Percentiles rank a stretch among this genome's conserved stretches.
These are phyloP conservation scores for Tremellales sp. DNA, from an alignment of 1,284 basidiomycete species.

Conservation along the genomic window DNA sequence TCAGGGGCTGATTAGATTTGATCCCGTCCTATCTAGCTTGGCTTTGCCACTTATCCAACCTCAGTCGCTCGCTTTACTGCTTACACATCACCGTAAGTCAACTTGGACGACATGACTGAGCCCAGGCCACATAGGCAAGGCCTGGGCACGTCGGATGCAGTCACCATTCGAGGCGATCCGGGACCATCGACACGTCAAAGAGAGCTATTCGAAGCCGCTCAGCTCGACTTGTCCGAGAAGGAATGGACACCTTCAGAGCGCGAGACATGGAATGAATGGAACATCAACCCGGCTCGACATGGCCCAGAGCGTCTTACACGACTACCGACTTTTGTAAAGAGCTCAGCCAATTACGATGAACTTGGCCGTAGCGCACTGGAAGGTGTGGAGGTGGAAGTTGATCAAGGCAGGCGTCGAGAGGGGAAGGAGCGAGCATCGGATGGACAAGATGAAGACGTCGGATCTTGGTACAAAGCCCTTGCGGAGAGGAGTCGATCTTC, in stretches of 20 bases:
- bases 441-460: constrained; percentile 18
- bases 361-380: constrained; percentile 25
- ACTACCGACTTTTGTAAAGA: constrained; percentile 36
- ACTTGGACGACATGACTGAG: neutral
- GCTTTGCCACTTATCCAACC: too few relatives aligned
- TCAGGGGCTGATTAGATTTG: too few relatives aligned
- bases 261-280: constrained; percentile 37
- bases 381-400: constrained; percentile 29
- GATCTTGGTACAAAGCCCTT: constrained; percentile 40
- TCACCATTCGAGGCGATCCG: constrained; percentile 26
- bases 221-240: neutral
- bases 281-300: constrained; percentile 35
- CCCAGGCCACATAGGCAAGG: constrained; percentile 15
- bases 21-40: too few relatives aligned
- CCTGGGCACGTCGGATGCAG: constrained; percentile 25
- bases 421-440: constrained; percentile 6
- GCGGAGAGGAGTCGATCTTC: constrained; percentile 1
- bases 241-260: neutral
- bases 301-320: constrained; percentile 21
- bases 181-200: constrained; percentile 6
- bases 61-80: too few relatives aligned
- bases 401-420: constrained; percentile 4
- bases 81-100: too few relatives aligned
- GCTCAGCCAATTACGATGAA: constrained; percentile 29
- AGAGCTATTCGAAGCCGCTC: neutral